Percentiles rank a stretch among this genome's conserved stretches.
Evolutionary conservation across 345 rosid genomes (phyloP).

Genomic region (Sisymbrium irio): DNA sequence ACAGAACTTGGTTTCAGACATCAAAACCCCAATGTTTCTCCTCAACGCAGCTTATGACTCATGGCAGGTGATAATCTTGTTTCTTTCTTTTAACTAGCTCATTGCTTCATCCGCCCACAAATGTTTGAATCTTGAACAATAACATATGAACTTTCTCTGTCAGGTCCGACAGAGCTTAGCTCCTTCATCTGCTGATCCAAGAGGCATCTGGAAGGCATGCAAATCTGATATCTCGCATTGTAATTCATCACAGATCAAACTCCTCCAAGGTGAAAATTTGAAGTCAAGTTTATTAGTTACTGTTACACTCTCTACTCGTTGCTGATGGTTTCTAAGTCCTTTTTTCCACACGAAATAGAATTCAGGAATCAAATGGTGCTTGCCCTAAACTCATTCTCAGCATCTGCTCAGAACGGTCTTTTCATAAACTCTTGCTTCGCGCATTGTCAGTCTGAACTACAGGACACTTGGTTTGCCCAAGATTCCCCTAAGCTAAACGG

Average conservation of each 20-base stretch:
- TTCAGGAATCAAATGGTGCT: slow-evolving; percentile 77
- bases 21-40: slow-evolving; percentile 73
- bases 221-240: slow-evolving; percentile 55
- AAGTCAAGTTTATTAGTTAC: too few species aligned
- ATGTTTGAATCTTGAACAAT: not conserved
- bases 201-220: slow-evolving; percentile 61
- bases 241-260: slow-evolving; percentile 59
- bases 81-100: not conserved
- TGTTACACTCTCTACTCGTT: too few species aligned
- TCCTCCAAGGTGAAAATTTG: slow-evolving; percentile 57
- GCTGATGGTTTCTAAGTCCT: too few species aligned
- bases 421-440: slow-evolving; percentile 91
- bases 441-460: slow-evolving; percentile 87
- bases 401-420: slow-evolving; percentile 58
- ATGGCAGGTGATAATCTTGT: slow-evolving; percentile 59
- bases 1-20: slow-evolving; percentile 58
- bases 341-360: slow-evolving; percentile 39
- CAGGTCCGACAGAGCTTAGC: slow-evolving; percentile 71
- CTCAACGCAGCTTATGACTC: slow-evolving; percentile 79
- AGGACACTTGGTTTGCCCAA: slow-evolving; percentile 79
- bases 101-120: not conserved
- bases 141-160: not conserved
- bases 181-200: slow-evolving; percentile 70
- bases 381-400: slow-evolving; percentile 46
- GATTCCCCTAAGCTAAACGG: slow-evolving; percentile 60